These are phyloP conservation scores for Ustilago esculenta DNA, from an alignment of 1,284 basidiomycete genomes.

Conservation along the genomic window DNA sequence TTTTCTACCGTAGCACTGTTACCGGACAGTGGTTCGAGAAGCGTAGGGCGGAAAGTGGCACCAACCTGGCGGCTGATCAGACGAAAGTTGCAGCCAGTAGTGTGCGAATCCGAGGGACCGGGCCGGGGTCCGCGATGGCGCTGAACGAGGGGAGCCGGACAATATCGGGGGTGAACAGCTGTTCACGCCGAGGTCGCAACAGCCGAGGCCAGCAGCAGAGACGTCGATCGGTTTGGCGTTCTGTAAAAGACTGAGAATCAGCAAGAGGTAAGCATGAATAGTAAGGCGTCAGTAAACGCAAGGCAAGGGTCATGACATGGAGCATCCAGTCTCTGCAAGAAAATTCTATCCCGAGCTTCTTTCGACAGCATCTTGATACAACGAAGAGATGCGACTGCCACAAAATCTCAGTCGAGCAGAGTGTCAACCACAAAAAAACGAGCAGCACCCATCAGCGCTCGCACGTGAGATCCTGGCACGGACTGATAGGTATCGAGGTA, in stretches of 20 bases:
- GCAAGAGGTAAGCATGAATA: background rate
- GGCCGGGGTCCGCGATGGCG: conserved; percentile 9
- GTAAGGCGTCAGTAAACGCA: conserved; percentile 9
- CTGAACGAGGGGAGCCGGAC: background rate
- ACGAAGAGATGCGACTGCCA: no score
- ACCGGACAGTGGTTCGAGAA: conserved; percentile 18
- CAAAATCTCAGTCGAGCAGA: background rate
- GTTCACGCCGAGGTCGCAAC: background rate
- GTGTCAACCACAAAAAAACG: background rate
- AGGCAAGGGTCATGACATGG: background rate
- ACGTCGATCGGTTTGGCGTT: background rate
- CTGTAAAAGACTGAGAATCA: background rate
- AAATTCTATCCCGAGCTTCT: no score
- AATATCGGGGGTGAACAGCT: background rate
- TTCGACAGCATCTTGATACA: no score
- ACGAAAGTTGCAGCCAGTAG: conserved; percentile 9
- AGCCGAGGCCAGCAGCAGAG: background rate
- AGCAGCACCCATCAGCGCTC: background rate
- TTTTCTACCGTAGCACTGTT: conserved; percentile 15
- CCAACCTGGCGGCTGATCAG: background rate
- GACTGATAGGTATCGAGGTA: conserved; percentile 5
- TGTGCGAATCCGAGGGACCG: conserved; percentile 9
- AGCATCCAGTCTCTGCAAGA: no score
- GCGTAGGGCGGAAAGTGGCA: conserved; percentile 3
- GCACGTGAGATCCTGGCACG: background rate